phyloP scores from a whole-genome alignment of 768 basidiomycete genomes.

The Leccinum subtestaceum region DNA sequence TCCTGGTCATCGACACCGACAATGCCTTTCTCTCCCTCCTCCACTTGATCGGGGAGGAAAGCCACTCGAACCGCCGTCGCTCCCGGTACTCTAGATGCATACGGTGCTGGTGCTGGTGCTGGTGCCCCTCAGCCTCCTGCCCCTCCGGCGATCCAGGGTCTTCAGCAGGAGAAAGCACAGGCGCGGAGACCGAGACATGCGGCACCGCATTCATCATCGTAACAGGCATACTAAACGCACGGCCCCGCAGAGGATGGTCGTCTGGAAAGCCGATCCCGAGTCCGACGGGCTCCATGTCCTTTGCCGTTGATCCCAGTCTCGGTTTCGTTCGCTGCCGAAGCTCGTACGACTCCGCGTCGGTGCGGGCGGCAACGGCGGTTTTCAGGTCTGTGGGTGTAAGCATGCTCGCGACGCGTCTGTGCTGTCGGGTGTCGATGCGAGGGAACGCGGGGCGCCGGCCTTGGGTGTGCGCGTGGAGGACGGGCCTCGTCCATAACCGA shows the following conservation, averaged over 20 bases:
- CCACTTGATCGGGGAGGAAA: background rate
- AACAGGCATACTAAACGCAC: slow-evolving; percentile 21
- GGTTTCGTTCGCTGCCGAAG: no score
- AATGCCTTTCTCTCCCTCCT: background rate
- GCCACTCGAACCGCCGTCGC: background rate
- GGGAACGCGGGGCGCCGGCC: slow-evolving; percentile 15
- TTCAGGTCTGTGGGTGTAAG: slow-evolving; percentile 16
- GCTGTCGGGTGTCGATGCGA: slow-evolving; percentile 28
- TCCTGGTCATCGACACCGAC: no score
- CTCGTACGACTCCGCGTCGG: background rate
- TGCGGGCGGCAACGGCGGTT: no score
- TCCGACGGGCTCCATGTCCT: slow-evolving; percentile 14
- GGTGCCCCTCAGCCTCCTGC: background rate
- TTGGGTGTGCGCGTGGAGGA: background rate
- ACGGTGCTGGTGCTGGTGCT: background rate
- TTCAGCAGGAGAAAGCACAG: background rate
- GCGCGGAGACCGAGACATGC: background rate
- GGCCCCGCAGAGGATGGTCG: slow-evolving; percentile 18
- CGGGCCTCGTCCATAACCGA: background rate
- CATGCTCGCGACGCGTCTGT: slow-evolving; percentile 24
- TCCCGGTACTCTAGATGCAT: background rate
- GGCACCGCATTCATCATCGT: no score
- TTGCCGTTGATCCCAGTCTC: background rate
- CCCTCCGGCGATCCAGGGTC: background rate
- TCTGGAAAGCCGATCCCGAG: slow-evolving; percentile 29